Percentiles rank a stretch among this genome's conserved stretches.
phyloP scores from a whole-genome alignment of 176 grass and related monocot species.

The Lolium multiflorum region DNA sequence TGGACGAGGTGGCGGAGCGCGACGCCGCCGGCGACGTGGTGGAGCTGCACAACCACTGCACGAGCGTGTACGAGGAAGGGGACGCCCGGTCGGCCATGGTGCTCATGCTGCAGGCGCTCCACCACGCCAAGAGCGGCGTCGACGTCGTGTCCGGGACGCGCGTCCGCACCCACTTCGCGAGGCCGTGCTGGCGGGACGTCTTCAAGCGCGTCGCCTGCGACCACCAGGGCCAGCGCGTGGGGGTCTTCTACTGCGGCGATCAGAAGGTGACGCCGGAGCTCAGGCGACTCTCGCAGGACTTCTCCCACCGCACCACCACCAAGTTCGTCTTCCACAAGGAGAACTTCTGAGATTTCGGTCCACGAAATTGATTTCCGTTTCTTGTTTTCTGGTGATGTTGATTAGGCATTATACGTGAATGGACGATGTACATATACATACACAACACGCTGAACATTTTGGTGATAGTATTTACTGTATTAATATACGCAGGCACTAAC shows the following conservation, averaged over 20 bases:
- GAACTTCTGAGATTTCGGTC: constrained; percentile 63
- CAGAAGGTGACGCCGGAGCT: constrained; percentile 73
- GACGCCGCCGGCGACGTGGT: constrained; percentile 62
- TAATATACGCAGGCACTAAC: too few species aligned
- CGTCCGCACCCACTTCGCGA: constrained; percentile 83
- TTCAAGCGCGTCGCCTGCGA: constrained; percentile 80
- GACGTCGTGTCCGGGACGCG: constrained; percentile 89
- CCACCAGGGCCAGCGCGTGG: constrained; percentile 69
- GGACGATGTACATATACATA: not conserved
- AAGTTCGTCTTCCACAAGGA: constrained; percentile 99
- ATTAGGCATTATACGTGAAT: not conserved
- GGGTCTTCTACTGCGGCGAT: constrained; percentile 95
- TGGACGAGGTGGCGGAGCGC: constrained; percentile 92
- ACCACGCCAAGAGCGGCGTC: constrained; percentile 92
- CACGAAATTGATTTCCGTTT: not conserved
- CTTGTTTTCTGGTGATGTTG: not conserved
- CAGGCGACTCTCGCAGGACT: constrained; percentile 68
- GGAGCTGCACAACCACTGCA: constrained; percentile 99
- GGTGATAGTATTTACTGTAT: too few species aligned
- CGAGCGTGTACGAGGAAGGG: constrained; percentile 88
- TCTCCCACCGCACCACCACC: constrained; percentile 82
- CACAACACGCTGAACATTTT: too few species aligned
- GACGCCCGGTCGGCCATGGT: constrained; percentile 85
- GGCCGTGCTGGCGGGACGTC: constrained; percentile 78
- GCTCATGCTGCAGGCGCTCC: constrained; percentile 89